Evolutionary conservation across 768 basidiomycete genomes (phyloP).

Genomic region (Rhizopogon rudus): DNA sequence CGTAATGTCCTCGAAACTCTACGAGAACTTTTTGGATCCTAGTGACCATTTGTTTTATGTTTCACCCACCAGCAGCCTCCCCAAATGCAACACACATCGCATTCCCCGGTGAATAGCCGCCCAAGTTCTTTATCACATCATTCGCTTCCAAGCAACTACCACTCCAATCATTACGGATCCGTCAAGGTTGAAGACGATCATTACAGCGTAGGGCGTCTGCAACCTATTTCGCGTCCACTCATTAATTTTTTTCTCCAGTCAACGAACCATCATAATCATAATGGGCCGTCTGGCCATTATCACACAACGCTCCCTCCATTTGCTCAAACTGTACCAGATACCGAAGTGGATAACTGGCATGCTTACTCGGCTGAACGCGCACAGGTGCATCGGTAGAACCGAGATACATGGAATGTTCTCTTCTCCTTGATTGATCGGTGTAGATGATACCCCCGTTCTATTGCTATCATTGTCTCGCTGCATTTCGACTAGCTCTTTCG

Average conservation of each 20-base stretch:
- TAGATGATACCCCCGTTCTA: conserved; percentile 34
- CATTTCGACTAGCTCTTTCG: conserved; percentile 13
- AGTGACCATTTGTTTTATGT: conserved; percentile 42
- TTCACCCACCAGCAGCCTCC: conserved; percentile 54
- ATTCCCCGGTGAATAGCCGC: conserved; percentile 46
- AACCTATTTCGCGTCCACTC: background rate
- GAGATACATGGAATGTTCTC: background rate
- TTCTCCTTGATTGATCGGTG: conserved; percentile 6
- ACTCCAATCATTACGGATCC: conserved; percentile 42
- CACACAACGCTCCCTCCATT: conserved; percentile 42
- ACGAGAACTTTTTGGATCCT: conserved; percentile 47
- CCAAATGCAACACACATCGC: conserved; percentile 57
- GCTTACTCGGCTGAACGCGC: conserved; percentile 61
- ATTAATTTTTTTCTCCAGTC: conserved; percentile 8
- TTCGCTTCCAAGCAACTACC: conserved; percentile 35
- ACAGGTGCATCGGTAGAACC: conserved; percentile 51
- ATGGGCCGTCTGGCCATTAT: conserved; percentile 34
- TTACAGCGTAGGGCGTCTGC: conserved; percentile 39
- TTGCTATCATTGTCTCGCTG: conserved; percentile 18
- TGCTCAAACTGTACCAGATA: conserved; percentile 34
- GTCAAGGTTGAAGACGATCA: conserved; percentile 71
- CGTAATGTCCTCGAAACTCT: conserved; percentile 23
- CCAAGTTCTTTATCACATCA: conserved; percentile 36
- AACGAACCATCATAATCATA: conserved; percentile 31
- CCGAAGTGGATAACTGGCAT: conserved; percentile 58